phyloP scores from a whole-genome alignment of 2,329 filamentous ascomycete species.

The Aulographum hederae region DNA sequence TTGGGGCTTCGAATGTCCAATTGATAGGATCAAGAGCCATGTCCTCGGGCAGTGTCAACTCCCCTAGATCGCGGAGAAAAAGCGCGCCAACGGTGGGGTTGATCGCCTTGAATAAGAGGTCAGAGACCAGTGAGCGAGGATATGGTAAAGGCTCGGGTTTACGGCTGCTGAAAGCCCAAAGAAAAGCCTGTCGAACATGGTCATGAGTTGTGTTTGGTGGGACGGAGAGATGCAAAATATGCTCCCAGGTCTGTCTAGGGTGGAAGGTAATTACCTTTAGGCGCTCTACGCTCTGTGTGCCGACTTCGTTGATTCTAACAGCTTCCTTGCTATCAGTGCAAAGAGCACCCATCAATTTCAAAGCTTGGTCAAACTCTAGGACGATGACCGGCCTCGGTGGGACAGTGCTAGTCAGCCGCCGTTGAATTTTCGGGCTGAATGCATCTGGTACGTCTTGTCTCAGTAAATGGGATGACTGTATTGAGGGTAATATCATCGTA shows the following conservation, averaged over 20 bases:
- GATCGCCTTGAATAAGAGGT: constrained; percentile 55
- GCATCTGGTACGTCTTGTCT: constrained; percentile 53
- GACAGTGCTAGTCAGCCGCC: constrained; percentile 82
- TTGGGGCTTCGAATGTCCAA: constrained; percentile 48
- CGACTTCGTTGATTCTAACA: background rate
- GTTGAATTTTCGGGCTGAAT: constrained; percentile 79
- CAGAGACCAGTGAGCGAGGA: constrained; percentile 62
- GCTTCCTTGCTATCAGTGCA: constrained; percentile 52
- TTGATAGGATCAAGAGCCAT: constrained; percentile 54
- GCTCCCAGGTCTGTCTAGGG: constrained; percentile 1
- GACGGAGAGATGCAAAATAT: background rate
- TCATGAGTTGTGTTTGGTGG: constrained; percentile 1
- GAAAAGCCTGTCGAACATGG: constrained; percentile 53
- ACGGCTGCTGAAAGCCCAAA: constrained; percentile 56
- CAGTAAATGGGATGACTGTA: constrained; percentile 16
- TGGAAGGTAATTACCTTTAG: too few species aligned
- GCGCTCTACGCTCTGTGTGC: background rate
- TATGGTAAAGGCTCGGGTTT: constrained; percentile 72
- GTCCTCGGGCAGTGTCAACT: constrained; percentile 55
- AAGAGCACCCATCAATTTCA: constrained; percentile 48
- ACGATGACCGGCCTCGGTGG: constrained; percentile 81
- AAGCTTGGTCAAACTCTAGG: constrained; percentile 53
- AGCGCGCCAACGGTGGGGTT: constrained; percentile 52
- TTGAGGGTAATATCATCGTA: background rate
- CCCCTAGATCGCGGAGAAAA: constrained; percentile 64